Evolutionary conservation across 1,284 basidiomycete genomes (phyloP).

Genomic region (Erythrobasidium hasegawianum): DNA sequence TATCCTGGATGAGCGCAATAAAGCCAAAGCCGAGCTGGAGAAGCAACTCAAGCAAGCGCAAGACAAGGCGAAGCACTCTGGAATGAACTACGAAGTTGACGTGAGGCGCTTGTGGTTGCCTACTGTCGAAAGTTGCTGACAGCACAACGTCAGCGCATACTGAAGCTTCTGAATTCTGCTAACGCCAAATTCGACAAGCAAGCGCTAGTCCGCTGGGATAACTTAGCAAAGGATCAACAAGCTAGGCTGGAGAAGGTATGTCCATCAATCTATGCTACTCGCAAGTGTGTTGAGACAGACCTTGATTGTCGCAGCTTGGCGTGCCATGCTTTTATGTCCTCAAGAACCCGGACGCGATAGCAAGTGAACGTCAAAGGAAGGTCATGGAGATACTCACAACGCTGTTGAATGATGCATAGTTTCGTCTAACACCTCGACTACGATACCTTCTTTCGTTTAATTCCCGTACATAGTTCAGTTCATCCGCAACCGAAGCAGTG

Average conservation of each 20-base stretch:
- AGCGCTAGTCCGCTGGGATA: conserved; percentile 19
- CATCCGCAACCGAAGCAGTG: no score
- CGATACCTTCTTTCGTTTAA: no score
- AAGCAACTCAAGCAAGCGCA: conserved; percentile 18
- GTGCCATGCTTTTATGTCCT: conserved; percentile 26
- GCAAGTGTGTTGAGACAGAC: neutral
- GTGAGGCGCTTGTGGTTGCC: neutral
- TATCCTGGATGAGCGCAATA: conserved; percentile 25
- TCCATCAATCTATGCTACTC: no score
- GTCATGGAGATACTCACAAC: conserved; percentile 21
- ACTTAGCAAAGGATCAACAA: conserved; percentile 17
- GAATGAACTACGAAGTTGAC: conserved; percentile 8
- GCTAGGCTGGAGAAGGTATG: conserved; percentile 20
- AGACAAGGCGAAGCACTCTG: conserved; percentile 1
- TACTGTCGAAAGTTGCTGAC: neutral
- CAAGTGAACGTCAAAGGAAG: conserved; percentile 25
- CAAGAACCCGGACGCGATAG: conserved; percentile 23
- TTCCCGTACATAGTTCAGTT: no score
- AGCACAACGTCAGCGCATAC: neutral
- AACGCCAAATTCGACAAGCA: conserved; percentile 19
- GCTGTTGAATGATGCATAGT: conserved; percentile 11
- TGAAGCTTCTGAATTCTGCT: conserved; percentile 19
- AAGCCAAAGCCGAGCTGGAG: conserved; percentile 19
- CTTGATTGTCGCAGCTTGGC: conserved; percentile 7
- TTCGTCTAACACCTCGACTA: neutral